Evolutionary conservation across 345 rosid genomes (phyloP).

Genomic region (Limnanthes douglasii): DNA sequence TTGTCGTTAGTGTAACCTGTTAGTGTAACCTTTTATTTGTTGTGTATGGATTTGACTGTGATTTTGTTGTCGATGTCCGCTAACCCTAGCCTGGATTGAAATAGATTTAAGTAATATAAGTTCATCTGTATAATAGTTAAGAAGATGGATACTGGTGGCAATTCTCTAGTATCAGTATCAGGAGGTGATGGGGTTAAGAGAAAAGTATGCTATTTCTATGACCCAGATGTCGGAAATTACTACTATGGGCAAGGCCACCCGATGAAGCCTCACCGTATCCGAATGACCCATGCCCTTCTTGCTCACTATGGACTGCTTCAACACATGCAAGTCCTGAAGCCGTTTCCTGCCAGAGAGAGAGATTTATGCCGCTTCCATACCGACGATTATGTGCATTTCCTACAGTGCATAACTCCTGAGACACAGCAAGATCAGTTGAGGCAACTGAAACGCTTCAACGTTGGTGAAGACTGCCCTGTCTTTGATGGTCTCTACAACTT

Average conservation of each 20-base stretch:
- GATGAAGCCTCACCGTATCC: conserved; percentile 53
- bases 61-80: too few relatives aligned
- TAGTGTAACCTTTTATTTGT: too few relatives aligned
- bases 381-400: conserved; percentile 47
- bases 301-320: conserved; percentile 54
- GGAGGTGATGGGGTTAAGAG: conserved; percentile 59
- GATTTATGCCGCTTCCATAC: conserved; percentile 69
- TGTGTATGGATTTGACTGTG: too few relatives aligned
- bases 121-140: background rate
- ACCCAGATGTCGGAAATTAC: conserved; percentile 62
- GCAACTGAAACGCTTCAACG: conserved; percentile 58
- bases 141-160: conserved; percentile 39
- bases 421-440: conserved; percentile 60
- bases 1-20: background rate
- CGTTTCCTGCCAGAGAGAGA: conserved; percentile 52
- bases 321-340: conserved; percentile 51
- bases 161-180: conserved; percentile 42
- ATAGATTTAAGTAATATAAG: too few relatives aligned
- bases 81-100: too few relatives aligned
- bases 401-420: conserved; percentile 51
- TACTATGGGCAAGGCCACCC: conserved; percentile 52
- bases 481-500: conserved; percentile 62
- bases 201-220: conserved; percentile 49
- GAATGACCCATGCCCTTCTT: conserved; percentile 44
- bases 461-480: conserved; percentile 65